Evolutionary conservation across 139 green algal species (phyloP).

Genomic region (Tetratostichococcus sp.): DNA sequence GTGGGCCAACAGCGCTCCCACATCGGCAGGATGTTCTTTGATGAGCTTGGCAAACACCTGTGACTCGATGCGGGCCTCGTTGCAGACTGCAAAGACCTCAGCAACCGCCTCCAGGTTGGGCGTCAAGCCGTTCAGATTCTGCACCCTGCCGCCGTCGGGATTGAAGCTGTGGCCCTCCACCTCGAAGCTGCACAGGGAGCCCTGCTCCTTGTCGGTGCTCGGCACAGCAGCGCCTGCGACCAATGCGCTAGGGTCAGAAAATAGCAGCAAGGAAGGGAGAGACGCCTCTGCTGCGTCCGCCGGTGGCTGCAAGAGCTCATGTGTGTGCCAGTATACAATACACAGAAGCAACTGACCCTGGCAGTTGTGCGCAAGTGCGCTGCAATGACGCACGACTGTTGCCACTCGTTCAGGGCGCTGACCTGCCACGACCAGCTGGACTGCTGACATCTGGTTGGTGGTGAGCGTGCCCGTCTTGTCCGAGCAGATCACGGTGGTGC

Average conservation of each 20-base stretch:
- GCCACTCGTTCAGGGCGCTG: too few species aligned
- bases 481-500: constrained; percentile 98
- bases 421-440: constrained; percentile 56
- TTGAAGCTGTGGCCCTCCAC: constrained; percentile 90
- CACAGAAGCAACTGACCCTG: too few species aligned
- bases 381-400: too few species aligned
- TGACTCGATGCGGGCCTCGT: constrained; percentile 76
- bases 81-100: constrained; percentile 83
- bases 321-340: too few species aligned
- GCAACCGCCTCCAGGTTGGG: constrained; percentile 51
- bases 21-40: too few species aligned
- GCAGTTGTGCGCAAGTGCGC: too few species aligned
- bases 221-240: neutral
- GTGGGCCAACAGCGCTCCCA: too few species aligned
- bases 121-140: constrained; percentile 46
- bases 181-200: constrained; percentile 28
- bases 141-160: constrained; percentile 71
- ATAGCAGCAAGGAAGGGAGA: too few species aligned
- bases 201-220: neutral
- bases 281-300: too few species aligned
- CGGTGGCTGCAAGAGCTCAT: too few species aligned
- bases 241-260: too few species aligned
- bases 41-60: constrained; percentile 20
- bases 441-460: constrained; percentile 85
- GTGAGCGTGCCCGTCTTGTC: constrained; percentile 96